Evolutionary conservation across 2,329 filamentous ascomycete genomes (phyloP), one percentile per base, ranked within the genome.

Genomic region (Fusarium azukiicola): DNA sequence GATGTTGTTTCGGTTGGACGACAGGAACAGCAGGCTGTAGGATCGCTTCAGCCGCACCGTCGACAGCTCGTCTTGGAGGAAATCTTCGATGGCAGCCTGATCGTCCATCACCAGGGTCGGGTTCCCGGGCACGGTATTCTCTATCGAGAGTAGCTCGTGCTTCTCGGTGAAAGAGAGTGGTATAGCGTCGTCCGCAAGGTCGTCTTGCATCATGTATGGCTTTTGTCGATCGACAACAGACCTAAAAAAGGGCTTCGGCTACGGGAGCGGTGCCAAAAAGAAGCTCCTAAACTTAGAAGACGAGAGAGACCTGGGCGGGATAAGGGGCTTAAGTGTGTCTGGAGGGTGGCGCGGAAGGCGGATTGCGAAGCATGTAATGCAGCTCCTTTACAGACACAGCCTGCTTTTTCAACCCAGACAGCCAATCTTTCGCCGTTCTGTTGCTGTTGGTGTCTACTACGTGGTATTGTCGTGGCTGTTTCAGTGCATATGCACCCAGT

Each of bases 1-100:
- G 73, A 86, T 84, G 75, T 86, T 78, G 14, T 67, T 42, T 2
- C 32, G 71, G 6, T 71, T 73, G 3, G 73, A 78, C 21, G 64
- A 44, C 5, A 75, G 68, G 27, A 75, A 78, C 17, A 78, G 32
- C 32, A 75, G 21, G 19, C 44, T 38, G 36, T 76, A 72, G 17
- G 67, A 50, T 23, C 38, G 38, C 16, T 64, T 47, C 21, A 76
- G 66, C 38, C 52, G 58, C 46, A 46, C n/a, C 3, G 74, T 74
- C 6, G 72, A 76, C 2, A 76, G 46, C 21, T 76, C 74, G 9
- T 19, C 12, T 17, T 17, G 12, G 8, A 76, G 74, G n/a, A 76
- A 76, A 14, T 50, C n/a, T 10, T 16, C n/a, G 9, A 72, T 61
- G 16, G 32, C 56, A 36, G 17, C 73, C 12, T 61, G 69, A 17